Evolutionary conservation across 2,329 filamentous ascomycete species (phyloP), one percentile per base, ranked within the genome.

Genomic region (Aureobasidium zeae): DNA sequence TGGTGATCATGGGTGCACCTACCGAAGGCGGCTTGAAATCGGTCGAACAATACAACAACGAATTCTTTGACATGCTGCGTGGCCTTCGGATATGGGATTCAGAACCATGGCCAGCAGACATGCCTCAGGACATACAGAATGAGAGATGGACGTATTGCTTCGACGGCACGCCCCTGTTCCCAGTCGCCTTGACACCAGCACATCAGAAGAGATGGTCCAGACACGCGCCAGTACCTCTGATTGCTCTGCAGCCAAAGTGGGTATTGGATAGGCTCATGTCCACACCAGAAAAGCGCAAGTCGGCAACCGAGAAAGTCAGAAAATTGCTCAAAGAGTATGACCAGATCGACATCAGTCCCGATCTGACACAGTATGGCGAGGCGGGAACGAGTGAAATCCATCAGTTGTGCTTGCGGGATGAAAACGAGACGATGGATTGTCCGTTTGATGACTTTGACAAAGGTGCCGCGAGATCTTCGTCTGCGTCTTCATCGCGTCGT

Each of bases 131-230:
- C 15, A 51, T 46, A 5, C 11, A 47, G 7, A 20, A 47, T 19
- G 45, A 45, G 39, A 51, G 47, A 8, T 51, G 49, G 49, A 48
- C 49, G 1, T 51, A 46, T 22, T 51, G 49, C 21, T 51, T 51
- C 26, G 48, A 51, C 24, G 48, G 49, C 6, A 47, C 43, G 9
- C 48, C 49, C 20, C 33, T 51, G 5, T 51, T 51, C 29, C 49
- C 49, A 2, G 49, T 51, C 10, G 49, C 49, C 2, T 32, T 51
- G n/a, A 51, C 49, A 9, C 49, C 49, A 9, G 49, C 49, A n/a
- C 49, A 51, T 16, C 48, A 51, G 32, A 36, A 44, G 15, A 34
- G 49, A 26, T 51, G 48, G 48, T 51, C 49, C 5, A 44, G 49
- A 22, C 49, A 50, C 36, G 46, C 49, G 15, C 49, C 49, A 2